phyloP scores from a whole-genome alignment of 176 grass and related monocot genomes.

The Raddia guianensis region DNA sequence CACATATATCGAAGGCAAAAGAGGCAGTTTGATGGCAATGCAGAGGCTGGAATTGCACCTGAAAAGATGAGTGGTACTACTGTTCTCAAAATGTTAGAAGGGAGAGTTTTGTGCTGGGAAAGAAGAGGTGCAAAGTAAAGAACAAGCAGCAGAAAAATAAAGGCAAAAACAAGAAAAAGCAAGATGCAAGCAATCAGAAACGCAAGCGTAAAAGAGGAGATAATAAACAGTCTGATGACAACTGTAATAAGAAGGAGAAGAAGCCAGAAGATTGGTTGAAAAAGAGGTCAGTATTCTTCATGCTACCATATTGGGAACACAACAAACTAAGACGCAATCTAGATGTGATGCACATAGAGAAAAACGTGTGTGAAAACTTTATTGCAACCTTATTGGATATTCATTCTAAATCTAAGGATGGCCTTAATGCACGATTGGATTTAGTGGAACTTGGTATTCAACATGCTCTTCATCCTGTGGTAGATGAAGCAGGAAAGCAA shows the following conservation, averaged over 20 bases:
- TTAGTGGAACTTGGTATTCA: background rate
- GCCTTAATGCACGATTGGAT: background rate
- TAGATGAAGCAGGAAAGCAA: background rate
- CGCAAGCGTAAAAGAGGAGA: background rate
- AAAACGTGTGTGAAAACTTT: constrained; percentile 24
- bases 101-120: background rate
- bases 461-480: background rate
- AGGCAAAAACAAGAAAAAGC: background rate
- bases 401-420: background rate
- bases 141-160: no score
- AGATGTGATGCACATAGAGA: constrained; percentile 42
- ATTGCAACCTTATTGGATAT: background rate
- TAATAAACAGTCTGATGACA: background rate
- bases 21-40: background rate
- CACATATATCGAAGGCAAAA: background rate
- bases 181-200: background rate
- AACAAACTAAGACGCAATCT: constrained; percentile 17
- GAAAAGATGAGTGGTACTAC: background rate
- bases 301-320: background rate
- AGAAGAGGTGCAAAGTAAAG: background rate
- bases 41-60: background rate
- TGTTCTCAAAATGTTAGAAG: background rate
- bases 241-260: background rate
- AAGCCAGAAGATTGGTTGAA: constrained; percentile 7
- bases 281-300: constrained; percentile 5